phyloP scores from a whole-genome alignment of 2,329 filamentous ascomycete genomes.

The Fusarium kyushuense region DNA sequence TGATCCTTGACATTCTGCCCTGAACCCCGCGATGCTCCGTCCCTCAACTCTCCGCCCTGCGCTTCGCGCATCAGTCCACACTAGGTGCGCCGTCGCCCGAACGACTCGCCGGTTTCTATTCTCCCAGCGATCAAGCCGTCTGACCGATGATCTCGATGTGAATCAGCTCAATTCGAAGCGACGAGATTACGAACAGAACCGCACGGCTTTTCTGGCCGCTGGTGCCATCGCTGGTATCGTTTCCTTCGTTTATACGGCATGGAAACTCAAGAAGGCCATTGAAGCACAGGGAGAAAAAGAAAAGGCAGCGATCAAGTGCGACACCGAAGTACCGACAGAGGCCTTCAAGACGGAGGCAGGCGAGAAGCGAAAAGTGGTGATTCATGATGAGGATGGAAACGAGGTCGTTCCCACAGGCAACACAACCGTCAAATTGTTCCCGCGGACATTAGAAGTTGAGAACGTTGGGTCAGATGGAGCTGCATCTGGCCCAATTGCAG shows the following conservation, averaged over 20 bases:
- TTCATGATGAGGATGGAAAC: conserved; percentile 75
- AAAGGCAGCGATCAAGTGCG: conserved; percentile 58
- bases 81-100: conserved; percentile 40
- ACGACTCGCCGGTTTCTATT: conserved; percentile 48
- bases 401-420: conserved; percentile 87
- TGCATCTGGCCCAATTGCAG: conserved; percentile 51
- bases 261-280: conserved; percentile 62
- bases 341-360: conserved; percentile 63
- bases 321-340: conserved; percentile 56
- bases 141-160: conserved; percentile 64
- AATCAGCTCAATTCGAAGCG: conserved; percentile 60
- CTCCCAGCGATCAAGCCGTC: conserved; percentile 50
- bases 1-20: conserved; percentile 2
- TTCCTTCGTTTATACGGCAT: conserved; percentile 64
- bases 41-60: conserved; percentile 49
- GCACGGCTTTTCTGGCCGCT: conserved; percentile 64
- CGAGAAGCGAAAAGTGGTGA: conserved; percentile 67
- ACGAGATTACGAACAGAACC: conserved; percentile 63
- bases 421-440: conserved; percentile 82
- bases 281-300: conserved; percentile 51
- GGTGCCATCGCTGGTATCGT: conserved; percentile 64
- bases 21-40: conserved; percentile 49
- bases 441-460: conserved; percentile 74
- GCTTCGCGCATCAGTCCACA: conserved; percentile 43
- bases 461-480: conserved; percentile 53